Evolutionary conservation across 208 protist species (phyloP), one percentile per base, ranked within the genome.

Genomic region (Trypanosoma caninum): DNA sequence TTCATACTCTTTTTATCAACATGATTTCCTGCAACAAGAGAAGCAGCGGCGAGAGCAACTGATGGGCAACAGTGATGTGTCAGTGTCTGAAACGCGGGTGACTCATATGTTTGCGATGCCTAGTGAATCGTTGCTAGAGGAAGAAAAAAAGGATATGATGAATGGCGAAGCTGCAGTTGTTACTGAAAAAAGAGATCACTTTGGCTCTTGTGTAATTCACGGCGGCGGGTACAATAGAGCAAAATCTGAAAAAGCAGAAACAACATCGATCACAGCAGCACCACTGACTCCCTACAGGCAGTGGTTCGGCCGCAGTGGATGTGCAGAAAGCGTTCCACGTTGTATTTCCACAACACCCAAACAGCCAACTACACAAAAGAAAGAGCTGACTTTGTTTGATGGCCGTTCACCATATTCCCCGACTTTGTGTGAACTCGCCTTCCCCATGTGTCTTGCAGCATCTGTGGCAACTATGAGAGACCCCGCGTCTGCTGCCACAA

Each of bases 371-470:
- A 63, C 48, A 10, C 30, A 59, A 31, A 41, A 60, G 41, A 38
- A 48, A 16, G 41, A 57, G 22, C 37, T 47, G 25, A 2, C 11
- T 31, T 37, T 41, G 46, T 31, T 13, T n/a, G 45, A 33, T 5
- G 56, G 3, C 41, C 55, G 4, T 33, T 76, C 20, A 67, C 69
- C 50, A 16, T 68, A 30, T 54, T 77, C 48, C 63, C 80, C 16
- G 42, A 51, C 75, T 61, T 10, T 76, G 72, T 66, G 73, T 73
- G 52, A 70, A 62, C 8, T 54, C 48, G 31, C 34, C 5, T 18
- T 23, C 9, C 18, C 31, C 46, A 45, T 38, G 40, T 14, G 41
- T 46, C 34, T n/a, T 22, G 22, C 41, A 40, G 38, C 30, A 23
- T 41, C 23, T 23, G 37, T 20, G n/a, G 60, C 59, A 14, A 69